Evolutionary conservation across 192 early-diverging fungal genomes (phyloP), one percentile per base, ranked within the genome.

Genomic region (Dissophora globulifera): DNA sequence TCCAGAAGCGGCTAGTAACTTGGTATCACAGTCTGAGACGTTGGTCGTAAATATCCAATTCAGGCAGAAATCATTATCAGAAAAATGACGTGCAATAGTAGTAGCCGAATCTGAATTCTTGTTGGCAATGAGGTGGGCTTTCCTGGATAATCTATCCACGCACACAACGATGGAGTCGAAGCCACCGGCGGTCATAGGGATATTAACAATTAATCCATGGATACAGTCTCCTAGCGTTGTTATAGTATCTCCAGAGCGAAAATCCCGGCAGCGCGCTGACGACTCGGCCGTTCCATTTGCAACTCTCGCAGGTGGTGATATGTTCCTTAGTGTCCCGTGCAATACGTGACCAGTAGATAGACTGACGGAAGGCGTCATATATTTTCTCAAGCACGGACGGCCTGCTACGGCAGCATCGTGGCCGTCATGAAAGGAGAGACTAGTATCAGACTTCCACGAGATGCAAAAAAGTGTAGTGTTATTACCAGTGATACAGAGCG

Each of bases 1-100:
- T 46, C 78, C 79, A 85, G 48, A 89, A 86, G 0, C 11, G 26
- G n/a, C 78, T 78, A 0, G 70, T 81, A 88, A 89, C 3, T 49
- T 53, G 5, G 78, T 57, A 33, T 78, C 82, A 0, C 79, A 43
- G 57, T 89, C 86, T 1, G 81, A 85, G 23, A 87, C 50, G 23
- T 86, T 85, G 16, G 48, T 52, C 4, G 33, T n/a, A 0, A 82
- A 82, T 23, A 89, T 15, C 0, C 84, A 75, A 66, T 80, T 63
- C 0, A 61, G 46, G 0, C 50, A 32, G 30, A 82, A 79, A 6
- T 84, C 40, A 2, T 56, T 50, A 31, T 43, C 15, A 43, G 69
- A 68, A 20, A 58, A 78, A 8, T 2, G 40, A 1, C 38, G 66
- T 16, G 13, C 33, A 55, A 59, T 40, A 1, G 71, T 50, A 3